These are phyloP conservation scores for Purpureocillium lavendulum DNA, from an alignment of 2,329 filamentous ascomycete species.

Conservation along the genomic window DNA sequence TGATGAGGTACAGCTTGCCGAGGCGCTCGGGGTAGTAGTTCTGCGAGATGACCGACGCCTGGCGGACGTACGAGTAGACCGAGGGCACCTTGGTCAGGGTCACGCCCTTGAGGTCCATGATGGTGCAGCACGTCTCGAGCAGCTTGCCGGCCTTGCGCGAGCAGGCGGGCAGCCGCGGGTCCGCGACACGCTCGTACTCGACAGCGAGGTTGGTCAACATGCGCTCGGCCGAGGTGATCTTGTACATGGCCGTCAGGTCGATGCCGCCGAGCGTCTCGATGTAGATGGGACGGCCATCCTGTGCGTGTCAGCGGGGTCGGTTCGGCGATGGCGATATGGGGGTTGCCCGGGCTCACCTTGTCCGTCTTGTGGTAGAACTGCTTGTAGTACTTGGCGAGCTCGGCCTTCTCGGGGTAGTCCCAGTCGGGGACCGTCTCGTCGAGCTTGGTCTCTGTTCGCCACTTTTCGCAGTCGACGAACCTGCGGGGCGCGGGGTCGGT, in stretches of 20 bases:
- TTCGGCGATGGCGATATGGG: neutral
- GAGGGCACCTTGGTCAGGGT: conserved; percentile 71
- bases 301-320: neutral
- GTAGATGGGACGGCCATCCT: conserved; percentile 96
- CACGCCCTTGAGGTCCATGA: conserved; percentile 97
- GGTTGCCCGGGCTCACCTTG: conserved; percentile 42
- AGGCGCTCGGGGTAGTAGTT: conserved; percentile 99
- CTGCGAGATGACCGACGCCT: conserved; percentile 83
- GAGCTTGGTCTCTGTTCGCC: conserved; percentile 79
- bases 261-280: conserved; percentile 95
- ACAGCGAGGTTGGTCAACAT: conserved; percentile 95
- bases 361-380: conserved; percentile 99
- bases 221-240: conserved; percentile 84
- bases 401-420: conserved; percentile 76
- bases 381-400: conserved; percentile 87
- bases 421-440: conserved; percentile 74
- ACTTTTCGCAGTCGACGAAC: conserved; percentile 86
- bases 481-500: conserved; percentile 38
- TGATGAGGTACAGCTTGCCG: conserved; percentile 95
- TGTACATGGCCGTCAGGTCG: conserved; percentile 81
- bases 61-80: conserved; percentile 81
- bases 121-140: conserved; percentile 95
- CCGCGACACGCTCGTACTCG: conserved; percentile 94
- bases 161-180: conserved; percentile 89
- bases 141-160: conserved; percentile 84